Percentiles rank a stretch among this genome's conserved stretches.
Evolutionary conservation across 495 filamentous ascomycete species (phyloP).

Genomic region (Penicillium cosmopolitanum): DNA sequence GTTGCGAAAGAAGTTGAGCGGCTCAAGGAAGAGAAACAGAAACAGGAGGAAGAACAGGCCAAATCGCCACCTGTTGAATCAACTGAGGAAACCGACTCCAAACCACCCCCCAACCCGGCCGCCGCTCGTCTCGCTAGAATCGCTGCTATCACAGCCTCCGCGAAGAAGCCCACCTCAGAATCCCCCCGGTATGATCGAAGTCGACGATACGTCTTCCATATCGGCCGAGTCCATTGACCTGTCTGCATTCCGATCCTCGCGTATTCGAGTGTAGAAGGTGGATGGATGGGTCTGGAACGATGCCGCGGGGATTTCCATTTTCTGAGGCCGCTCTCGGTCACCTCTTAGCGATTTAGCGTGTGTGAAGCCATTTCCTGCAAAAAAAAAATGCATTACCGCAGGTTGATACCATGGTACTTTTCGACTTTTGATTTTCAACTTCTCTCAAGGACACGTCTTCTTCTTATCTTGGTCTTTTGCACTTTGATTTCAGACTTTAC

Average conservation of each 20-base stretch:
- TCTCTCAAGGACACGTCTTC: slow-evolving; percentile 14
- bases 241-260: slow-evolving; percentile 43
- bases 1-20: slow-evolving; percentile 45
- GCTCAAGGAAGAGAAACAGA: slow-evolving; percentile 40
- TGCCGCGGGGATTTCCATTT: background rate
- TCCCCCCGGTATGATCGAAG: slow-evolving; percentile 40
- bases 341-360: slow-evolving; percentile 33
- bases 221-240: slow-evolving; percentile 48
- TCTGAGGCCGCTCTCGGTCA: slow-evolving; percentile 7
- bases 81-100: slow-evolving; percentile 17
- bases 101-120: slow-evolving; percentile 23
- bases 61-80: slow-evolving; percentile 21
- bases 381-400: slow-evolving; percentile 13
- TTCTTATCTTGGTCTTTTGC: slow-evolving; percentile 11
- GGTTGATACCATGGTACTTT: slow-evolving; percentile 18
- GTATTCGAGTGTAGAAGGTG: slow-evolving; percentile 29
- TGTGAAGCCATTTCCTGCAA: slow-evolving; percentile 25
- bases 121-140: slow-evolving; percentile 28
- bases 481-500: background rate
- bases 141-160: slow-evolving; percentile 14
- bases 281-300: background rate
- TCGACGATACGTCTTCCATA: slow-evolving; percentile 42
- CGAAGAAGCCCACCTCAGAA: slow-evolving; percentile 16
- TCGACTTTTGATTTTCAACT: background rate
- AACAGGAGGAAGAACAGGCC: slow-evolving; percentile 24